Conservation (phyloP, 1,139 yeast species). For the Geotrichum bryndzae region DNA sequence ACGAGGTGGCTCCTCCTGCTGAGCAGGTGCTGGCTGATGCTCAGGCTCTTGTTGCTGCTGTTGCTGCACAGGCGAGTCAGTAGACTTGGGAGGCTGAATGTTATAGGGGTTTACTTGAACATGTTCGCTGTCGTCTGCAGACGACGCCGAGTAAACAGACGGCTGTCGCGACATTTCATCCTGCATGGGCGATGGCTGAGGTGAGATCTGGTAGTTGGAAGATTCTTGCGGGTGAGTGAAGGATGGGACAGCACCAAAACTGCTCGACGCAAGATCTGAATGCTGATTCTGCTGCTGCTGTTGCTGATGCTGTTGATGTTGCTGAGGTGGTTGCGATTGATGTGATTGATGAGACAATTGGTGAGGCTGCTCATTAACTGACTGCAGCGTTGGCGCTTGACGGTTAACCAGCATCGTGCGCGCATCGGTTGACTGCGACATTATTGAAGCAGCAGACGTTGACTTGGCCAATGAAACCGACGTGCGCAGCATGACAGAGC, state of each 20-base stretch:
- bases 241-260: slow-evolving; percentile 19
- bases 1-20: slow-evolving; percentile 20
- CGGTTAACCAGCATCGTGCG: slow-evolving; percentile 6
- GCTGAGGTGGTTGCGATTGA: background rate
- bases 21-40: background rate
- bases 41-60: background rate
- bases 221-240: slow-evolving; percentile 21
- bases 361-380: background rate
- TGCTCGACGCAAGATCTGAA: background rate
- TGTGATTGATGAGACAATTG: background rate
- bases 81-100: slow-evolving; percentile 19
- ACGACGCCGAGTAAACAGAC: slow-evolving; percentile 30
- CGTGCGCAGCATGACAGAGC: slow-evolving; percentile 3
- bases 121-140: slow-evolving; percentile 14
- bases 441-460: slow-evolving; percentile 9
- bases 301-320: background rate
- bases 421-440: slow-evolving; percentile 9
- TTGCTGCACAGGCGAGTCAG: background rate
- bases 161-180: slow-evolving; percentile 29
- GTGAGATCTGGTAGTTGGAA: slow-evolving; percentile 18
- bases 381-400: background rate
- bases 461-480: slow-evolving; percentile 3
- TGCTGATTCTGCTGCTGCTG: background rate
- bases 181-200: slow-evolving; percentile 30
- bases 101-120: background rate